Evolutionary conservation across 768 basidiomycete species (phyloP).

Genomic region (Lactarius sanguifluus): DNA sequence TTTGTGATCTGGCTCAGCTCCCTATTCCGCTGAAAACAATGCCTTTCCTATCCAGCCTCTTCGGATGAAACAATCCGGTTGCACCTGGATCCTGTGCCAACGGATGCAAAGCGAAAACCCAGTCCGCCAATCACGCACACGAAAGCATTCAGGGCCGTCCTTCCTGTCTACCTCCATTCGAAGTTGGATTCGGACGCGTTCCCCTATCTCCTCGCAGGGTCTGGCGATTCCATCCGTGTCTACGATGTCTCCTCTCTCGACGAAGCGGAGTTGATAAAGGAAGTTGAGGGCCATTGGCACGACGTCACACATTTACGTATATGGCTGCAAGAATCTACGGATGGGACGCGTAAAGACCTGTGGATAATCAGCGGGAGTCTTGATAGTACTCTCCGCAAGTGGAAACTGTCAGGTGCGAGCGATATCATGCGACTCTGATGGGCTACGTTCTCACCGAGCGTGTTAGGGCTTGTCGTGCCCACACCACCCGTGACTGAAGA

Average conservation of each 20-base stretch:
- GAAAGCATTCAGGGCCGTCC: slow-evolving; percentile 66
- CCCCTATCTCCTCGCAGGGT: slow-evolving; percentile 77
- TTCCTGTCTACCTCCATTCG: slow-evolving; percentile 63
- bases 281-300: slow-evolving; percentile 87
- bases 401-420: slow-evolving; percentile 65
- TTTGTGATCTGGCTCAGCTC: background rate
- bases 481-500: background rate
- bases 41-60: slow-evolving; percentile 57
- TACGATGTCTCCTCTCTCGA: slow-evolving; percentile 73
- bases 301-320: slow-evolving; percentile 75
- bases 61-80: slow-evolving; percentile 83
- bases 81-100: slow-evolving; percentile 43
- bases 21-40: background rate
- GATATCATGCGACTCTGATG: slow-evolving; percentile 3
- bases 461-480: slow-evolving; percentile 16
- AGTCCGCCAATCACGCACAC: slow-evolving; percentile 59
- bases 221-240: slow-evolving; percentile 78
- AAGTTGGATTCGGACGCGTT: slow-evolving; percentile 45
- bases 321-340: slow-evolving; percentile 60
- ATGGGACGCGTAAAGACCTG: slow-evolving; percentile 57
- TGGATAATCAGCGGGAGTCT: slow-evolving; percentile 85
- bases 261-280: slow-evolving; percentile 67
- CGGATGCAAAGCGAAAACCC: slow-evolving; percentile 36
- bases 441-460: background rate
- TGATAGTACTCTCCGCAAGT: slow-evolving; percentile 85